Base-by-base conservation (phyloP, 805 yeast species). In the Cyberlindnera mycetangii region DNA sequence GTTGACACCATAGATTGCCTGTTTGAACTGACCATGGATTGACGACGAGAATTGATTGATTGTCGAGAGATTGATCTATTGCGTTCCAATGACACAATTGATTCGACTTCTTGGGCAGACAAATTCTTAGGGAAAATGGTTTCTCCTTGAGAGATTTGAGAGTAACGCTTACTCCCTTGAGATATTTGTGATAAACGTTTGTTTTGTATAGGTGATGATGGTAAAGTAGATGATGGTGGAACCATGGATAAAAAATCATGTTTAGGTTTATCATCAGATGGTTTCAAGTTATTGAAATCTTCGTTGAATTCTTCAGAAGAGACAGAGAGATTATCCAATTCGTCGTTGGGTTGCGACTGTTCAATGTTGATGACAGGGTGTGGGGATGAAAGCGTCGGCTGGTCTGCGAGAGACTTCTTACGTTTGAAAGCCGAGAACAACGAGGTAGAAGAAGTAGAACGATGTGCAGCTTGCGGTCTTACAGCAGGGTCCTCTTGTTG, bases 61-160 rank as follows among this genome's bases (percentile, higher is more conserved):
- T 57, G 60, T 33, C 66, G 53, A 1, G 85, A 78, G 0, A 83
- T 69, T 0, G 89, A 81, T 56, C 76, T 73, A 7, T 85, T 76
- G 48, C 90, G 71, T 60, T 86, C 95, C 35, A 86, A 21, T 52
- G 68, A 58, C 49, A 83, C 83, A 45, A 86, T 86, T 37, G 86
- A 81, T 51, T 83, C 86, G 10, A 86, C 85, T 56, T 86, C 95
- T 41, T 75, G 78, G 0, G 76, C 70, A 45, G 74, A 82, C 25
- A 86, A 66, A 3, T 79, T 75, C 58, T 81, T 85, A 0, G 95
- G 95, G 60, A 86, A 86, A 20, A 85, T 61, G 0, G 81, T 78
- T 44, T 84, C 83, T 20, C 83, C 81, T 66, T 58, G 58, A 7
- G 53, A 46, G 12, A 53, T 51, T 27, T 44, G 49, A 30, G 32